phyloP scores from a whole-genome alignment of 2,329 filamentous ascomycete genomes.

The Neonectria hederae region DNA sequence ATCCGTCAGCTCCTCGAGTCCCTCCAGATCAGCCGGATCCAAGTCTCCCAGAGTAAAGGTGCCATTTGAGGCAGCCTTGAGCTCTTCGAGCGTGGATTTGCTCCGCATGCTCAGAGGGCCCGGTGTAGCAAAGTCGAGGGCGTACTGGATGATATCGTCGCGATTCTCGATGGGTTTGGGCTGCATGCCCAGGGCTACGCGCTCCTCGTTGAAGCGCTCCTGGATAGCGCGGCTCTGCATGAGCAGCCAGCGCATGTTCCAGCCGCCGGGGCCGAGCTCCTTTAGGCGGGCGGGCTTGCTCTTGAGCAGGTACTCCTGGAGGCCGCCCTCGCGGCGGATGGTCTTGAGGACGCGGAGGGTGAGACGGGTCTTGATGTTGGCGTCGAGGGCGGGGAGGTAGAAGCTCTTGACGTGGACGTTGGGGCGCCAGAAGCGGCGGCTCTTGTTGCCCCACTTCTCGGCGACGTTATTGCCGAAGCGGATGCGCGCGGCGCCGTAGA shows the following conservation, averaged over 20 bases:
- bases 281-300: conserved; percentile 80
- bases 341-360: conserved; percentile 75
- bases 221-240: conserved; percentile 79
- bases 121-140: conserved; percentile 54
- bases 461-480: conserved; percentile 85
- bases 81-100: conserved; percentile 50
- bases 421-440: conserved; percentile 76
- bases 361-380: conserved; percentile 72
- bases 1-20: conserved; percentile 51
- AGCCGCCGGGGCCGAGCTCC: conserved; percentile 89
- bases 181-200: conserved; percentile 70
- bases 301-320: conserved; percentile 91
- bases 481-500: conserved; percentile 76
- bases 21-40: conserved; percentile 50
- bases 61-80: conserved; percentile 49
- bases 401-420: conserved; percentile 77
- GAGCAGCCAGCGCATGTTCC: conserved; percentile 88
- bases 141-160: conserved; percentile 52
- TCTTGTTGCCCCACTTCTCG: conserved; percentile 74
- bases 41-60: conserved; percentile 57
- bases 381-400: conserved; percentile 69
- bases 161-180: conserved; percentile 49
- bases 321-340: conserved; percentile 85
- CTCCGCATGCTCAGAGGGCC: conserved; percentile 50
- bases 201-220: conserved; percentile 71